phyloP scores from a whole-genome alignment of 2,329 filamentous ascomycete species.

The Xylaria sp. region DNA sequence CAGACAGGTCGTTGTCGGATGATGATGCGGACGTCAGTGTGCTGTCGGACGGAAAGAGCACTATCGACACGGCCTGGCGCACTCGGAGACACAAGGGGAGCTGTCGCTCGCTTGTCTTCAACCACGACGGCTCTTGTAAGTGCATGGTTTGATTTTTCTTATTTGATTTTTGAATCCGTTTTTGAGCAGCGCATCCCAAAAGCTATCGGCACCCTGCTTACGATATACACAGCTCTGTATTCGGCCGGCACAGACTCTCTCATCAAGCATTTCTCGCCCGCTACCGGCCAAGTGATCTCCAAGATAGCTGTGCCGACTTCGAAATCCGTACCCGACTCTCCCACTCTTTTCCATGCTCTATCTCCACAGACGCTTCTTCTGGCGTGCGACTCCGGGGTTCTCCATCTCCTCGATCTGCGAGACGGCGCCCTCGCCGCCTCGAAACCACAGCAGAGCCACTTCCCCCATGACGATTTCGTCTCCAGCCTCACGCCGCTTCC shows the following conservation, averaged over 20 bases:
- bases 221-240: constrained; percentile 61
- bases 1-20: constrained; percentile 61
- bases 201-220: constrained; percentile 32
- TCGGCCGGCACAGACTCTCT: constrained; percentile 71
- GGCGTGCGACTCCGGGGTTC: constrained; percentile 86
- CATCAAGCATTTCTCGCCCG: constrained; percentile 67
- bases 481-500: constrained; percentile 88
- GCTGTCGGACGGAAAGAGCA: constrained; percentile 72
- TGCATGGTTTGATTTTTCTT: constrained; percentile 42
- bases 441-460: constrained; percentile 81
- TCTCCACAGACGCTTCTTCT: constrained; percentile 90
- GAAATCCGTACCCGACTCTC: constrained; percentile 71
- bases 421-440: constrained; percentile 65
- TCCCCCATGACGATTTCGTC: constrained; percentile 92
- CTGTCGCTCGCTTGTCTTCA: constrained; percentile 84
- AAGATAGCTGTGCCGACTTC: constrained; percentile 80
- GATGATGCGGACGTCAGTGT: constrained; percentile 64
- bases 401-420: constrained; percentile 89
- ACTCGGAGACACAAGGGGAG: constrained; percentile 94
- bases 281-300: constrained; percentile 75
- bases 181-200: not conserved
- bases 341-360: constrained; percentile 82
- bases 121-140: constrained; percentile 77
- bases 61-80: constrained; percentile 85
- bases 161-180: too few species aligned